phyloP scores from a whole-genome alignment of 371 early-diverging fungal species.

The Thermomucor indicae-seudaticae region DNA sequence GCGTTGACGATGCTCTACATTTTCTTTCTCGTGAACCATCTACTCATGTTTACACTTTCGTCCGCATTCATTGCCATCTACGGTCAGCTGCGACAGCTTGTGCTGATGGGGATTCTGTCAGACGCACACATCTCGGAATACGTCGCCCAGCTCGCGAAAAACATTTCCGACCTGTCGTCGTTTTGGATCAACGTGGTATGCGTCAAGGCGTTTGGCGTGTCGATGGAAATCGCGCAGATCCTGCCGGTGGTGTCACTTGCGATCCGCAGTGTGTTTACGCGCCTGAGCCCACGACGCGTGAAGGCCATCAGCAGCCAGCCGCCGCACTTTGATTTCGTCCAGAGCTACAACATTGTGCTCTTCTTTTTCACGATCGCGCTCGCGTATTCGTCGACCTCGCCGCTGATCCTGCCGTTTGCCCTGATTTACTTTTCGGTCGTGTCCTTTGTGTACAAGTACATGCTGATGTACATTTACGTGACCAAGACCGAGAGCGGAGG shows the following conservation, averaged over 20 bases:
- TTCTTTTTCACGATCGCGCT: slow-evolving; percentile 78
- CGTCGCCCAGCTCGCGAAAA: slow-evolving; percentile 29
- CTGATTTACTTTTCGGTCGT: slow-evolving; percentile 65
- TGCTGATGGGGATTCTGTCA: slow-evolving; percentile 39
- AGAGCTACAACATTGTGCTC: slow-evolving; percentile 65
- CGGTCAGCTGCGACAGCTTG: slow-evolving; percentile 39
- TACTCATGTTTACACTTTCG: slow-evolving; percentile 60
- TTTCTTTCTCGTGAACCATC: slow-evolving; percentile 72
- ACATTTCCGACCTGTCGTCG: slow-evolving; percentile 36
- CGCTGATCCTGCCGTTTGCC: slow-evolving; percentile 73
- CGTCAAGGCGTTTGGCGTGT: slow-evolving; percentile 47
- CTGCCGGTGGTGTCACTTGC: slow-evolving; percentile 56
- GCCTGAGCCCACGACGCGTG: slow-evolving; percentile 71
- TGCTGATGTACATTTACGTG: slow-evolving; percentile 50
- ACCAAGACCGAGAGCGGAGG: slow-evolving; percentile 73
- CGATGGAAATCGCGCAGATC: slow-evolving; percentile 67
- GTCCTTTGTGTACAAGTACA: slow-evolving; percentile 69
- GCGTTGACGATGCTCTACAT: slow-evolving; percentile 72
- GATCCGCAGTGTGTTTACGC: slow-evolving; percentile 56
- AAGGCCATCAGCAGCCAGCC: slow-evolving; percentile 61
- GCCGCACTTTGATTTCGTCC: slow-evolving; percentile 67
- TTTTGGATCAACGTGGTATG: slow-evolving; percentile 76
- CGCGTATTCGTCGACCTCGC: slow-evolving; percentile 74
- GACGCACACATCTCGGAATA: slow-evolving; percentile 8
- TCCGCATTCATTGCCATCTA: slow-evolving; percentile 54